Evolutionary conservation across 805 yeast genomes (phyloP), one percentile per base, ranked within the genome.

Genomic region (Millerozyma acaciae): DNA sequence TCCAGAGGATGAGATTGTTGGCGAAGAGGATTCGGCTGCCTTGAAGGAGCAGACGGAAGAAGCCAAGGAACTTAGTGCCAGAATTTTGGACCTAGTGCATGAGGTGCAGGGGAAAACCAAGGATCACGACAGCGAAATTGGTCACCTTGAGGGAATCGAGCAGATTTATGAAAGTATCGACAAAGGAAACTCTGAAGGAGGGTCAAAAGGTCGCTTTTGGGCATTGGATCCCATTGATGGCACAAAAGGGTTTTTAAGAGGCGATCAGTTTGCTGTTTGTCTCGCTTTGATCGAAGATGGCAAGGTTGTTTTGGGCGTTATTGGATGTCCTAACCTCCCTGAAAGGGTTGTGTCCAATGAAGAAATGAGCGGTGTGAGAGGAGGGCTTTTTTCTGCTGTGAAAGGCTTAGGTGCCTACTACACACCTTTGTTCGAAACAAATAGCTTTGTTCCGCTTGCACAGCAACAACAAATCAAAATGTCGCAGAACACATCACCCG

Each of bases 181-280:
- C 53, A 61, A 70, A 39, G 98, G 98, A 30, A 71, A 75, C 50
- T 84, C 84, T 24, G 56, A 70, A 40, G 97, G 97, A 34, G 95
- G 97, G 4, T 45, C 62, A 20, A 65, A 58, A 22, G 95, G 95
- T 16, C 70, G 98, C 40, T 78, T 86, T 54, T 93, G 99, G 99
- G 95, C 97, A 1, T 65, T 93, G 50, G 99, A 93, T 53, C 99
- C 99, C 24, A 89, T 93, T 41, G 99, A 93, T 53, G 99, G 99
- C 6, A 93, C 99, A 14, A 93, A 66, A 56, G 99, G 99, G 0
- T 93, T 93, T 55, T 65, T 93, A 34, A 73, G 99, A 52, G 95
- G 96, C 29, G 97, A 89, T 44, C 99, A 93, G 55, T 93, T 87
- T 58, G 97, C 98, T 2, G 95, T 93, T 1, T 93, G 99, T 54